A percentile compares a stretch with the other conserved stretches of the same genome.
phyloP scores from a whole-genome alignment of 2,329 filamentous ascomycete species.

The Colletotrichum acutatum region DNA sequence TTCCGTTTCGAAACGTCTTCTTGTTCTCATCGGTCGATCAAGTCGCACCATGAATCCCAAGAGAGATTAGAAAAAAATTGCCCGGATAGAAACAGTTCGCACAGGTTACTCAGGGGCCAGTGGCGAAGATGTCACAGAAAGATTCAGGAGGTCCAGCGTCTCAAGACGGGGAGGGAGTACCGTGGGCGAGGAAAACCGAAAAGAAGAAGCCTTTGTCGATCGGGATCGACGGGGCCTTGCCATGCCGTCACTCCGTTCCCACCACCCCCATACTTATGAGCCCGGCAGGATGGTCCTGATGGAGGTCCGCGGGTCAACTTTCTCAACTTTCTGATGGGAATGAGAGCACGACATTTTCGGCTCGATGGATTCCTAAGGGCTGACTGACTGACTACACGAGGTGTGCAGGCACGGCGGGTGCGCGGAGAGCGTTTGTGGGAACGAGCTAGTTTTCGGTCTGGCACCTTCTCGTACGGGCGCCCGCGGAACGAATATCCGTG shows the following conservation, averaged over 20 bases:
- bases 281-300: slow-evolving; percentile 19
- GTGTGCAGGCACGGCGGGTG: background rate
- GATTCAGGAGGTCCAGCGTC: background rate
- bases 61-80: too few relatives aligned
- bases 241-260: slow-evolving; percentile 26
- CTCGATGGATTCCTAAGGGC: background rate
- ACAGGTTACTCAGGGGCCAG: background rate
- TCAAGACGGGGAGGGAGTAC: background rate
- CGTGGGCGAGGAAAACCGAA: slow-evolving; percentile 1
- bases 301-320: background rate
- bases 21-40: slow-evolving; percentile 14
- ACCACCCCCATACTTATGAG: background rate
- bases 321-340: background rate
- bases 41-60: background rate
- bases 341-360: background rate
- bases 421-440: background rate
- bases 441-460: background rate
- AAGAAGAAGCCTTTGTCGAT: slow-evolving; percentile 9
- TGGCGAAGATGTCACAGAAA: background rate
- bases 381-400: background rate
- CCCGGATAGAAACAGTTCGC: background rate
- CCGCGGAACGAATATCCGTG: background rate
- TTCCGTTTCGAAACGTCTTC: slow-evolving; percentile 16
- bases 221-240: slow-evolving; percentile 22
- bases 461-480: background rate